Base-by-base conservation (phyloP, 116 monocot species). In the Trichopus zeylanicus region DNA sequence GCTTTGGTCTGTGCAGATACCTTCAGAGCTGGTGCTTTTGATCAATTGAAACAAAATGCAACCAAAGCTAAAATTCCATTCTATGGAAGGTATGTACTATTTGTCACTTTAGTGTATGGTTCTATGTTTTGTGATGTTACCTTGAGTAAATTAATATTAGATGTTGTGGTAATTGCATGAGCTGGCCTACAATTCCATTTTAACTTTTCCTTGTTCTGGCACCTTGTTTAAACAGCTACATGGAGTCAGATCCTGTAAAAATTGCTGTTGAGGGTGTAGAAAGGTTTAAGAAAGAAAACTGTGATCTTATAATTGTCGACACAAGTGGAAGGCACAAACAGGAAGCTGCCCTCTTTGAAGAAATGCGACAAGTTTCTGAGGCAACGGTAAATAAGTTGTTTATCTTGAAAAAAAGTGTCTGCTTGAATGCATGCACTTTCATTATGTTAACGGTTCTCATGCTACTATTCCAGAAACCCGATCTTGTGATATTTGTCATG, bases 401-500 rank as follows among this genome's bases (percentile, higher is more conserved):
- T 7, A 6, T 16, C 0, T 31, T 26, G 8, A 4, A n/a, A n/a
- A n/a, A n/a, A n/a, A 55, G 20, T 13, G 5, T 31, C n/a, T 26
- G 20, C 31, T 57, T 57, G 19, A 31, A 16, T 27, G 1, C 9
- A 23, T 24, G 8, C 8, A 51, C 0, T 51, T 51, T n/a, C 2
- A 51, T n/a, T 8, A 49, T n/a, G n/a, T 49, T 33, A 37, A 35
- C 23, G 31, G 32, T 49, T 51, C 26, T 68, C 37, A 20, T 27
- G 31, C 48, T 79, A 19, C 53, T 75, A 24, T 71, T 62, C 51
- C 77, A 98, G 98, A 98, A 91, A 85, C 91, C 98, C 25, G 88
- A 98, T 82, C 92, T 88, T 66, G 80, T 98, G 27, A 85, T 98
- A 82, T 98, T 91, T 80, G 98, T 98, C 42, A 98, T 98, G 98